Percentiles rank a stretch among this genome's conserved stretches.
These are phyloP conservation scores for Aspergillus hortae DNA, from an alignment of 2,329 filamentous ascomycete genomes.

Conservation along the genomic window DNA sequence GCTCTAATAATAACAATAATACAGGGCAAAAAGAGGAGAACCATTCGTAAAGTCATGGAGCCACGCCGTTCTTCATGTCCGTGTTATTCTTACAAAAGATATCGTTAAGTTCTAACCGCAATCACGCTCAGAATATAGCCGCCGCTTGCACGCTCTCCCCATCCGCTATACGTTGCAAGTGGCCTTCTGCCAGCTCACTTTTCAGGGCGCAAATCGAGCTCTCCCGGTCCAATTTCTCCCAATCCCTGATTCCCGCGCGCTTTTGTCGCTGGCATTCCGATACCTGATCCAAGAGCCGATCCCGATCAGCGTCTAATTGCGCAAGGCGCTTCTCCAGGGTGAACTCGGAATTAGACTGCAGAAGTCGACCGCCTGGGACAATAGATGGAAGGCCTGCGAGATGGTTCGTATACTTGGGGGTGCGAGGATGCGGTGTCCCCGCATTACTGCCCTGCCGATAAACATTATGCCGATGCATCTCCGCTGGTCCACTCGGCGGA, in stretches of 20 bases:
- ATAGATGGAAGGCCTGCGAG: constrained; percentile 37
- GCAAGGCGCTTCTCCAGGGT: constrained; percentile 42
- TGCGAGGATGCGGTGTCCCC: constrained; percentile 35
- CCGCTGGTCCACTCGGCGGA: constrained; percentile 22
- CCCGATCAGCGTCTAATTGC: constrained; percentile 44
- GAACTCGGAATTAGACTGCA: constrained; percentile 37
- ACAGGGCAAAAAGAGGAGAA: no score
- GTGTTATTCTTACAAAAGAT: no score
- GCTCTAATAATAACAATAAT: no score
- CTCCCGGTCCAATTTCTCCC: constrained; percentile 47
- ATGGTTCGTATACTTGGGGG: constrained; percentile 38
- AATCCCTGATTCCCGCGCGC: constrained; percentile 42
- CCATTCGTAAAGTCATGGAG: no score
- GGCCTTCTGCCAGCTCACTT: constrained; percentile 47
- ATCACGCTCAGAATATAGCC: constrained; percentile 32
- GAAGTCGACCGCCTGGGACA: constrained; percentile 41
- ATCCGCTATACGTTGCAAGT: constrained; percentile 45
- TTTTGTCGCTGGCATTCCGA: constrained; percentile 43
- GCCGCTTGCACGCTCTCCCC: constrained; percentile 40
- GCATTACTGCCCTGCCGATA: constrained; percentile 35
- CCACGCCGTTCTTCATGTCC: no score
- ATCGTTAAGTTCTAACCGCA: background rate
- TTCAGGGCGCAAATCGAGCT: constrained; percentile 44
- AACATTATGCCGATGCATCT: constrained; percentile 32
- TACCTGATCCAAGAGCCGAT: constrained; percentile 43